Conservation (phyloP, 2,329 filamentous ascomycete species). For the Macrophomina pseudophaseolina region DNA sequence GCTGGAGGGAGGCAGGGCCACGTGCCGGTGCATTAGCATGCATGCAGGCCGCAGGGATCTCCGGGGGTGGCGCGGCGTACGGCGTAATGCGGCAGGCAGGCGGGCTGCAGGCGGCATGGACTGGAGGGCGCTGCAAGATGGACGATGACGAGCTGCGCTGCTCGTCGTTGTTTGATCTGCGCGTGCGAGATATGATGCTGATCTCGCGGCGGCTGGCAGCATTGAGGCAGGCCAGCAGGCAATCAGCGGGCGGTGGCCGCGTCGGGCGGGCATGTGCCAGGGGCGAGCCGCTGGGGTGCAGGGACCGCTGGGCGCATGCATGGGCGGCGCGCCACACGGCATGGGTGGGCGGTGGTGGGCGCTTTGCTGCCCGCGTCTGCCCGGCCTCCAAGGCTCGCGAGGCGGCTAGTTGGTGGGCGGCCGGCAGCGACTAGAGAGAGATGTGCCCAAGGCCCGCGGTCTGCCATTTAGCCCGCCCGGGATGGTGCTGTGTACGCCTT, state of each 20-base stretch:
- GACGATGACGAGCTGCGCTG: background rate
- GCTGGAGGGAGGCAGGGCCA: too few species aligned
- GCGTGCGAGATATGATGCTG: slow-evolving; percentile 9
- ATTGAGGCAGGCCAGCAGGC: background rate
- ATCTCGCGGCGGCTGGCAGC: slow-evolving; percentile 3
- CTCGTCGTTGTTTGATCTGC: slow-evolving; percentile 16
- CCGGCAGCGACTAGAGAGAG: slow-evolving; percentile 14
- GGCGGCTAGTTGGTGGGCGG: background rate
- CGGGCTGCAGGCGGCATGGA: slow-evolving; percentile 14
- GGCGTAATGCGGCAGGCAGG: background rate
- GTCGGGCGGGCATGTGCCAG: background rate
- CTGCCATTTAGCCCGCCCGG: slow-evolving; percentile 16
- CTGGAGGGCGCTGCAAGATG: slow-evolving; percentile 6
- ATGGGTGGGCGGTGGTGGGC: background rate
- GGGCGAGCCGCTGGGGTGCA: background rate
- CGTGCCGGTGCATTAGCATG: too few species aligned
- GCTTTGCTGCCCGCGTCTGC: background rate
- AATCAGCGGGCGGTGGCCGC: background rate
- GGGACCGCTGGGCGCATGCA: background rate
- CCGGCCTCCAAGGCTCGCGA: background rate
- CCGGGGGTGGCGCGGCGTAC: slow-evolving; percentile 8
- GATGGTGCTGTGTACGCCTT: slow-evolving; percentile 2
- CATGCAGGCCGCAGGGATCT: slow-evolving; percentile 7
- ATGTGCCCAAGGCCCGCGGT: background rate
- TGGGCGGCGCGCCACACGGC: slow-evolving; percentile 2